Percentiles rank a stretch among this genome's conserved stretches.
Evolutionary conservation across 805 yeast genomes (phyloP).

Genomic region (Metschnikowia koreensis): DNA sequence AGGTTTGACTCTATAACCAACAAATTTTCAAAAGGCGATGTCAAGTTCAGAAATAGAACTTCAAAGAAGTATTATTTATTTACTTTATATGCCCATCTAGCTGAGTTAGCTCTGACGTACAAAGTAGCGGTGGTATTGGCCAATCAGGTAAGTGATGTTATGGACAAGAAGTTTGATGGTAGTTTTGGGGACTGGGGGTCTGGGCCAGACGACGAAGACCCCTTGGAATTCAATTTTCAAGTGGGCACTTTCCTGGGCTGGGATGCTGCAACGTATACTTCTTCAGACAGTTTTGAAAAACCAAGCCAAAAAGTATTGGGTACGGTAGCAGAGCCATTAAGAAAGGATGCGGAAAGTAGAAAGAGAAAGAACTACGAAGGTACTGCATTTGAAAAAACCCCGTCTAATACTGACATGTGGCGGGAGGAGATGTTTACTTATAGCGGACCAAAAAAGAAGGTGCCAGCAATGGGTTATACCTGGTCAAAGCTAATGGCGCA

Average conservation of each 20-base stretch:
- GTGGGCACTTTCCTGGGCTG: constrained; percentile 75
- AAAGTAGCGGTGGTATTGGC: constrained; percentile 65
- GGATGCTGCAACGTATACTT: constrained; percentile 38
- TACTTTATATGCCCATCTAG: constrained; percentile 46
- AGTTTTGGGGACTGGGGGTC: background rate
- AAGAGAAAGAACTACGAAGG: background rate
- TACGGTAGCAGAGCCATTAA: background rate
- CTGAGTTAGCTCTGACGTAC: constrained; percentile 45
- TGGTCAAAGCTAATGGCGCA: constrained; percentile 19
- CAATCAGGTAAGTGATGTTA: constrained; percentile 75
- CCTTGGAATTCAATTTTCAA: constrained; percentile 58
- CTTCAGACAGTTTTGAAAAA: background rate
- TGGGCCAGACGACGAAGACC: constrained; percentile 18
- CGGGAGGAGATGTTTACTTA: background rate
- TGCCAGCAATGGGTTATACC: constrained; percentile 20
- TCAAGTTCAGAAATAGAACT: constrained; percentile 25
- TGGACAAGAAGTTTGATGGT: constrained; percentile 3
- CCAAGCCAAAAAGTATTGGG: background rate
- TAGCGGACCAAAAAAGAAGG: constrained; percentile 9
- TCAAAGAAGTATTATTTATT: constrained; percentile 44
- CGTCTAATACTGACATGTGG: background rate
- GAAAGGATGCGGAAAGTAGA: background rate
- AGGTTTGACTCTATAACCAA: constrained; percentile 32
- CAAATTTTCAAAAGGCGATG: constrained; percentile 16
- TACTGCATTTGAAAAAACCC: background rate